Conservation (phyloP, 1,284 basidiomycete species). For the Tremellales sp. region DNA sequence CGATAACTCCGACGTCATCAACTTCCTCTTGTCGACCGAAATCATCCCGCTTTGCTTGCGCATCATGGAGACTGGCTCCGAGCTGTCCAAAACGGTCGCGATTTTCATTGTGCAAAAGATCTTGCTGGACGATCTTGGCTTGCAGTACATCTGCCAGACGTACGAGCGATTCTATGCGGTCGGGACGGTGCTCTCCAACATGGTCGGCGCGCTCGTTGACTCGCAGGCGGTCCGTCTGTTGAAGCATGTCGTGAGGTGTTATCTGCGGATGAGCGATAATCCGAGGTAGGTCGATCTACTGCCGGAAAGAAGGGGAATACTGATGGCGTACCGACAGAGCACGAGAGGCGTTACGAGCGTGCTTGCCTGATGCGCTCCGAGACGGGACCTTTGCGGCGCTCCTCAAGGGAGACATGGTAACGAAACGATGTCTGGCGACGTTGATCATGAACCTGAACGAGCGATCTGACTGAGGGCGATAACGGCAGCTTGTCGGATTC, state of each 20-base stretch:
- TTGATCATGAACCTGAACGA: slow-evolving; percentile 81
- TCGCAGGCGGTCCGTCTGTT: slow-evolving; percentile 93
- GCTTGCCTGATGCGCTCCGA: slow-evolving; percentile 91
- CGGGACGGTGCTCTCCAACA: slow-evolving; percentile 95
- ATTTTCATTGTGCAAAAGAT: slow-evolving; percentile 99
- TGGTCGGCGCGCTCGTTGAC: slow-evolving; percentile 96
- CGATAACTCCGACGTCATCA: slow-evolving; percentile 98
- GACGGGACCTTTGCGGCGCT: slow-evolving; percentile 90
- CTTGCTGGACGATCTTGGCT: slow-evolving; percentile 91
- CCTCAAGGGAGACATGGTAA: slow-evolving; percentile 94
- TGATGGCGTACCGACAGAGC: slow-evolving; percentile 57
- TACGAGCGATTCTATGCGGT: slow-evolving; percentile 99
- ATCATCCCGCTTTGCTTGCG: slow-evolving; percentile 98
- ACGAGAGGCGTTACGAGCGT: slow-evolving; percentile 90
- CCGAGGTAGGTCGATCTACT: slow-evolving; percentile 59
- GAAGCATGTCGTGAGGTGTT: slow-evolving; percentile 98
- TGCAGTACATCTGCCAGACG: slow-evolving; percentile 99
- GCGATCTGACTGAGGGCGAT: slow-evolving; percentile 1
- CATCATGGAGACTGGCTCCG: slow-evolving; percentile 99
- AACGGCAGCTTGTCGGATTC: slow-evolving; percentile 9
- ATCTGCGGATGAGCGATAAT: slow-evolving; percentile 93
- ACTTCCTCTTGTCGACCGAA: slow-evolving; percentile 97
- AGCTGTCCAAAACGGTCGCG: slow-evolving; percentile 98
- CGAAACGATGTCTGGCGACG: slow-evolving; percentile 92
- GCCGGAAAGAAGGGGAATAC: background rate